Base-by-base conservation (phyloP, 2,329 filamentous ascomycete genomes). In the Hymenoscyphus fructigenus region DNA sequence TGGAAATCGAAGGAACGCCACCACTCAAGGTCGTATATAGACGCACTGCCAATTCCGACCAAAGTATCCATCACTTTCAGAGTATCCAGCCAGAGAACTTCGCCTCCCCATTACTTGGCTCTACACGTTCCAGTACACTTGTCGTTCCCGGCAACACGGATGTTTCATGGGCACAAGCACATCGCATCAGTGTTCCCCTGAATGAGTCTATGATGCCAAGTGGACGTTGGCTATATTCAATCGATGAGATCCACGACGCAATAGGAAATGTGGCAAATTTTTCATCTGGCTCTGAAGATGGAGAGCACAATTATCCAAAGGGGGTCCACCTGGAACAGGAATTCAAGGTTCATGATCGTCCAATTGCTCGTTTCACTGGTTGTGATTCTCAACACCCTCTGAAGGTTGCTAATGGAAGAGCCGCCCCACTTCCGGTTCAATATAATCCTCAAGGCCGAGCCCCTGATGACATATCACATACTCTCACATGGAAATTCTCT, bases 21-120 rank as follows among this genome's bases (percentile, higher is more conserved):
- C 95, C 95, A 2, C 82, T 99, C 69, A 93, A 93, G 75, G 91
- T 99, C 71, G 91, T 92, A 71, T 99, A 99, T 78, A 95, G 92
- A 72, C 90, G 93, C 62, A 89, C 88, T 6, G 88, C 97, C 71
- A 97, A 98, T 71, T 87, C 88, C 67, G 89, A 91, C 68, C 88
- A 96, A 69, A 88, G 89, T 71, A 91, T 91, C 66, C 92, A 93
- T 70, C 92, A 94, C 68, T 94, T 96, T 71, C 93, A 98, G 77
- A 97, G 92, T 73, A 87, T 99, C 56, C 93, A 97, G 72, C 93
- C 95, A 0, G 93, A 97, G 59, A 91, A 91, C 41, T 89, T 93
- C 72, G 82, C 85, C 2, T 96, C 92, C 0, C 92, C 93, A 0
- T 81, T 96, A 41, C 79, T 90, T n/a, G 84, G 84, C 59, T 83